Evolutionary conservation across 805 yeast genomes (phyloP), one percentile per base, ranked within the genome.

Genomic region (Debaryomyces maramus): DNA sequence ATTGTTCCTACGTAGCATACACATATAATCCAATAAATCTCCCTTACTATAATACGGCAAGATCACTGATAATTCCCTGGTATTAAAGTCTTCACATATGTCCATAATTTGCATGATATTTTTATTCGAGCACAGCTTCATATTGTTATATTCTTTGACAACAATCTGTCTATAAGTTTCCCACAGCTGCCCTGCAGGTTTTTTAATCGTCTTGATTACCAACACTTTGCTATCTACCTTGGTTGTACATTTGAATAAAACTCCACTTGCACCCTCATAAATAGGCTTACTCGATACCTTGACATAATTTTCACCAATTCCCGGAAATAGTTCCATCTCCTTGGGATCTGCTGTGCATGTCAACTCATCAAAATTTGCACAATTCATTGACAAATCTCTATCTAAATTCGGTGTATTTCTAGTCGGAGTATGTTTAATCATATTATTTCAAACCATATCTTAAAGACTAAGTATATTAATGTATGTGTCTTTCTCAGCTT

Each of bases 11-110:
- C 82, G 55, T 8, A 72, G 57, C 29, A 50, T 52, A 8, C 74
- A 60, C n/a, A 76, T 45, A 39, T 63, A 61, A 28, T 67, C 70
- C 36, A 77, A 50, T 19, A 78, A 56, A 50, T 78, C 83, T 3
- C 81, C 80, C 45, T 68, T 50, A 18, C 61, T 54, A 52, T 67
- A 75, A 50, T 54, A 74, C 10, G 75, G 75, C 18, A 69, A 41
- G 8, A 75, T 53, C 4, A 77, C 46, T 9, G 73, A 65, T 22
- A 65, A 51, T 24, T 58, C 59, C 5, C 23, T 22, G 9, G 40
- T 19, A 6, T 44, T 51, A 2, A 47, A 26, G 14, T 43, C 43
- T 19, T 39, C 37, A 3, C 57, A 54, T 13, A 69, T 22, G 37
- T 61, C 67, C 11, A 54, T 32, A 2, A 64, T 55, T 7, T 50